These are phyloP conservation scores for Mortierella sp. DNA, from an alignment of 371 early-diverging fungal species.

Conservation along the genomic window DNA sequence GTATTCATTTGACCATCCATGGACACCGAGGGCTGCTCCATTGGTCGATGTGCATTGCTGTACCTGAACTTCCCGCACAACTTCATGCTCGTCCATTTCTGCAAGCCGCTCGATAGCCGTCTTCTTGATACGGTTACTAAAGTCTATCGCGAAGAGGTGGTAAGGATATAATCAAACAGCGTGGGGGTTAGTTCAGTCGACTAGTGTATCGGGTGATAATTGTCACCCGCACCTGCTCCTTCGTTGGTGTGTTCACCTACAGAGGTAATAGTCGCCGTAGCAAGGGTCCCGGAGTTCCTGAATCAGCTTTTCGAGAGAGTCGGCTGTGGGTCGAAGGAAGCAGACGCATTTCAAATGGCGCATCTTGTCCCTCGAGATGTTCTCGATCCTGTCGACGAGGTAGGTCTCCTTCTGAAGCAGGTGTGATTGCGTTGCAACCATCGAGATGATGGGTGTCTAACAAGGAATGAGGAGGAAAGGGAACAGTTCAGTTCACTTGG, in stretches of 20 bases:
- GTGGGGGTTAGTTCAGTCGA: neutral
- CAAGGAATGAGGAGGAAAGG: neutral
- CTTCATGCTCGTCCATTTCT: constrained; percentile 95
- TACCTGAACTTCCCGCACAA: constrained; percentile 93
- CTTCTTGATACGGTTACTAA: constrained; percentile 92
- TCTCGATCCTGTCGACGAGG: constrained; percentile 93
- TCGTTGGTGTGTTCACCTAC: too few species aligned
- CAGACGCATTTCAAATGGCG: constrained; percentile 94
- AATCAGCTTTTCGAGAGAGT: constrained; percentile 85
- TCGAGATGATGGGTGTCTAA: constrained; percentile 93
- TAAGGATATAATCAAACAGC: neutral
- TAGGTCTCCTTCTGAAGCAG: constrained; percentile 93
- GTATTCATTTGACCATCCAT: too few species aligned
- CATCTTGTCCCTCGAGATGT: constrained; percentile 88
- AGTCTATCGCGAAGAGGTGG: constrained; percentile 64
- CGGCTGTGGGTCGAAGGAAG: constrained; percentile 89
- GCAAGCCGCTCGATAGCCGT: constrained; percentile 92
- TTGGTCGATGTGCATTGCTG: too few species aligned
- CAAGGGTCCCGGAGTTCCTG: constrained; percentile 92
- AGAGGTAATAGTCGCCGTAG: constrained; percentile 95
- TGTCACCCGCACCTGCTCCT: too few species aligned
- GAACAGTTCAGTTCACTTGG: neutral
- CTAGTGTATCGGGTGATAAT: too few species aligned
- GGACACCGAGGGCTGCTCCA: too few species aligned
- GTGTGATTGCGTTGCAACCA: constrained; percentile 91